Base-by-base conservation (phyloP, 495 filamentous ascomycete species). In the Cercophora scortea region DNA sequence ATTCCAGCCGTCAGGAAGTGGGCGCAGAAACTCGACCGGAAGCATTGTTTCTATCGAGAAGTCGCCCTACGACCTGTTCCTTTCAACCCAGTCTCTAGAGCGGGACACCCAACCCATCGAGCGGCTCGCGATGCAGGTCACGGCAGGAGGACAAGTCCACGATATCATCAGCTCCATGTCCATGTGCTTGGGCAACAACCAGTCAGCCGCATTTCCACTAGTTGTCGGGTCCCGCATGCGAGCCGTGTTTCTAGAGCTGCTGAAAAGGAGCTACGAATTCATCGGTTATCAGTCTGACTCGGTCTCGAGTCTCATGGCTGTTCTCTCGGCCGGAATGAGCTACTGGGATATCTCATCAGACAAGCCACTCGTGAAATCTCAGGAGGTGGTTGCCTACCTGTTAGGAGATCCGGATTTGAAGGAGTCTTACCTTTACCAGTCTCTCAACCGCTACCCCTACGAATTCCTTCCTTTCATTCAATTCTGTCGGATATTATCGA, bases 381-480 rank as follows among this genome's bases (percentile, higher is more conserved):
- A 79, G 10, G 78, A 73, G 39, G 56, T 73, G 8, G 55, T 79
- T 6, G 64, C 60, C 3, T 55, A 70, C 10, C 84, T 85, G 54
- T 63, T 82, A 19, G 71, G 74, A 12, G 79, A 88, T 51, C 61
- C 73, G 8, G 47, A 70, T 3, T 63, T 90, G 10, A 74, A 83
- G 60, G 68, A 71, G 16, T 66, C 62, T 19, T 75, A 88, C 49
- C 77, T 90, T 36, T 65, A 71, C 17, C 71, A 78, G 52, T 81
- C 93, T 2, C 77, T 81, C 17, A 78, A 77, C 49, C 83, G 92
- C 42, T 97, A 89, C 66, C 93, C 93, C 1, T 89, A 87, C 65
- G 93, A 98, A 67, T 81, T 84, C 18, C 61, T 81, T n/a, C 89
- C 93, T 4, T 88, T 96, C 55, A 57, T 95, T 48, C 65, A 67